A percentile compares a stretch with the other conserved stretches of the same genome.
These are phyloP conservation scores for Hippophae gyantsensis DNA, from an alignment of 306 rosid genomes.

Conservation along the genomic window DNA sequence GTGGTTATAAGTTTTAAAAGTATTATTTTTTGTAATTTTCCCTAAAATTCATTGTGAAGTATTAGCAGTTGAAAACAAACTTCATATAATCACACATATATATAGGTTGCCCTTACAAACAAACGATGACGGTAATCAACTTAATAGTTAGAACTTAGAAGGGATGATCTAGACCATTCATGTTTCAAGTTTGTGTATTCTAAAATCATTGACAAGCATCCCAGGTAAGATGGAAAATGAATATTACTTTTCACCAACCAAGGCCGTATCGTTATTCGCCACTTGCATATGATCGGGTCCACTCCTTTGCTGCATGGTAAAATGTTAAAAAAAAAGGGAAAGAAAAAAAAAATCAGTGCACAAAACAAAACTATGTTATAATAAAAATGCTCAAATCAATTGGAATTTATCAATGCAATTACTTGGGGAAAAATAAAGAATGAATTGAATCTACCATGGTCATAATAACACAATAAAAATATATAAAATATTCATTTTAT, in stretches of 20 bases:
- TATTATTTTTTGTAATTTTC: no score
- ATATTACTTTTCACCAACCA: not conserved
- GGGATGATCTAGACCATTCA: not conserved
- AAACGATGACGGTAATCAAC: constrained; percentile 5
- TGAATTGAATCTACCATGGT: no score
- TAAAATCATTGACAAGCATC: not conserved
- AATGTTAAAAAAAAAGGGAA: not conserved
- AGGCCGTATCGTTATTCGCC: constrained; percentile 42
- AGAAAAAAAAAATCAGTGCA: no score
- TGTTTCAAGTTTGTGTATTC: not conserved
- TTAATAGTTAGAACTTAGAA: not conserved
- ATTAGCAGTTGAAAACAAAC: no score
- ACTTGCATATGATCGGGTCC: constrained; percentile 81
- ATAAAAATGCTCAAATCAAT: no score
- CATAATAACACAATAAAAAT: no score
- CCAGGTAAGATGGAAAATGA: not conserved
- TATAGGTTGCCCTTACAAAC: not conserved
- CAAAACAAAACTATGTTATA: no score
- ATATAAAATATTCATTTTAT: no score
- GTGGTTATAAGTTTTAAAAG: no score
- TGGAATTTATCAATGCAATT: no score
- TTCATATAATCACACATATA: not conserved
- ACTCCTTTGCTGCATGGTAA: constrained; percentile 71
- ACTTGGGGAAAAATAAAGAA: no score
- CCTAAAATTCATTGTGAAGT: no score